A percentile compares a stretch with the other conserved stretches of the same genome.
Conservation (phyloP, 352 stramenopile genomes). For the Lagenidium sp. region DNA sequence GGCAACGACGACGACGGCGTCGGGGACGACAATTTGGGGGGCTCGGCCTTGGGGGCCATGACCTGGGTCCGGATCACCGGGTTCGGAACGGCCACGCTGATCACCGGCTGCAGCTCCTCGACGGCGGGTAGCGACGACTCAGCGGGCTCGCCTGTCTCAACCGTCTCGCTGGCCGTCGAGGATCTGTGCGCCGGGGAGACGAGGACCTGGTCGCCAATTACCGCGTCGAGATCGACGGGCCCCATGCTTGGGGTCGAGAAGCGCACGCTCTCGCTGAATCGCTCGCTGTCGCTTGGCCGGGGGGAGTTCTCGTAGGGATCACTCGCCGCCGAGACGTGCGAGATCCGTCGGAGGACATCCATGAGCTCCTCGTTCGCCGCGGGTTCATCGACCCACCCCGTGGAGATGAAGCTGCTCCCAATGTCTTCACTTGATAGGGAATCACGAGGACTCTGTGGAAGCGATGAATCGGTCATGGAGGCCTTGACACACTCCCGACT, state of each 20-base stretch:
- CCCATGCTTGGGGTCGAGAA: neutral
- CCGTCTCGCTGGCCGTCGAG: neutral
- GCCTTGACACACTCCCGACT: neutral
- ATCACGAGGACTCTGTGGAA: neutral
- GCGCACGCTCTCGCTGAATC: conserved; percentile 1
- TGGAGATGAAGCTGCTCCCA: conserved; percentile 5
- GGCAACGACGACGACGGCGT: no score
- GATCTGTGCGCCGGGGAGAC: neutral
- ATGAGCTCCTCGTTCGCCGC: conserved; percentile 10
- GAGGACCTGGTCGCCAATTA: neutral
- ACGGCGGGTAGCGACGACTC: no score
- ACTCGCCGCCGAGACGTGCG: conserved; percentile 7
- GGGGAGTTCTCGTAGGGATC: conserved; percentile 15
- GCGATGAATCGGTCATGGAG: neutral
- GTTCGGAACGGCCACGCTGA: no score
- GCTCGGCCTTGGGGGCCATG: no score
- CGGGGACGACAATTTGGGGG: no score
- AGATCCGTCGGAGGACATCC: conserved; percentile 8
- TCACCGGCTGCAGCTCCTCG: no score
- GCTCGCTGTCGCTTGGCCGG: conserved; percentile 5
- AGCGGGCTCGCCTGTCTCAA: neutral
- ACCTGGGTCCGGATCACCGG: no score
- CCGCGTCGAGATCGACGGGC: neutral
- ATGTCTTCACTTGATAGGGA: conserved; percentile 1
- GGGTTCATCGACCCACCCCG: conserved; percentile 6